Evolutionary conservation across 2,329 filamentous ascomycete species (phyloP), one percentile per base, ranked within the genome.

Genomic region (Penicillium sclerotiorum): DNA sequence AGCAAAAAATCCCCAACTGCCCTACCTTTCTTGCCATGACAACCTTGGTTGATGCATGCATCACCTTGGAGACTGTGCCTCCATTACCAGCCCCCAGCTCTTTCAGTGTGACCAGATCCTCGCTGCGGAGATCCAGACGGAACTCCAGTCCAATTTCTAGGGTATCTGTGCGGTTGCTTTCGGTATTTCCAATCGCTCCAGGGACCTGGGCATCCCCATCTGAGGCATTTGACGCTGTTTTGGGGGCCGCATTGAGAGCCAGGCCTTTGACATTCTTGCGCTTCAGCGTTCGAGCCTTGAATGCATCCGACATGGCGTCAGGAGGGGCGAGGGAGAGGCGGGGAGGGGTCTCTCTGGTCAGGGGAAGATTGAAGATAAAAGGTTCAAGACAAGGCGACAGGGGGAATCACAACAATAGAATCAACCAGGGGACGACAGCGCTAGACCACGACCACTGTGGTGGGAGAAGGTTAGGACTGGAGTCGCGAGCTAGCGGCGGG

Each of bases 201-300:
- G 83, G 80, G 46, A 81, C 74, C 64, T 85, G 84, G 39, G 79
- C 69, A 66, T 87, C 89, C 52, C 84, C 86, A 63, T 90, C 88
- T 38, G 89, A 87, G 23, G 89, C 86, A 46, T 86, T 83, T 47
- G 84, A 77, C 42, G 83, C 78, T 55, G 78, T 66, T 57, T 90
- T 90, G 35, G 90, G 87, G 39, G 88, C 85, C 42, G 89, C 86
- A 65, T 85, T 92, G 68, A 99, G 80, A 60, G 91, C 92, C 43
- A 99, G 86, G 30, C 92, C 93, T 78, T 97, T 97, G 73, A 95
- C 88, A 72, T 99, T 99, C 84, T 97, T 96, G 80, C 93, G 88
- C 86, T 96, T 97, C 86, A 99, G 88, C 55, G 94, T 95, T 69
- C 82, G 79, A 49, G 81, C 77, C 70, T 84, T 81, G 73, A 86